Base-by-base conservation (phyloP, 441 rosid genomes). In the Pelargonium citronellum region DNA sequence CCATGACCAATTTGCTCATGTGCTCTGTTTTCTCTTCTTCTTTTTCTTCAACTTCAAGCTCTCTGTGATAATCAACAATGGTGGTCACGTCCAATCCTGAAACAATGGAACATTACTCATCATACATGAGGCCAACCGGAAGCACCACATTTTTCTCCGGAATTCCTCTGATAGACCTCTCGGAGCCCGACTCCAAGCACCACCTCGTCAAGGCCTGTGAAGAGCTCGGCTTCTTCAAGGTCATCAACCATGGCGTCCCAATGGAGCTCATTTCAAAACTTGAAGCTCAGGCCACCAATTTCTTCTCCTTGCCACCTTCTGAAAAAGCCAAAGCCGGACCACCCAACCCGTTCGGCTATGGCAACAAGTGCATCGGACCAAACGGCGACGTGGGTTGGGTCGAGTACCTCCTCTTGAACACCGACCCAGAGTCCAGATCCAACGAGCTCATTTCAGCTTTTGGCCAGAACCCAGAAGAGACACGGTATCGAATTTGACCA, bases 331-430 rank as follows among this genome's bases (percentile, higher is more conserved):
- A 63, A 19, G 71, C 65, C 7, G 74, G 74, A 1, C 69, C 55
- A 8, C 49, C 79, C 13, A 55, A 39, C 66, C 79, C 79, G 4
- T 71, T 71, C 47, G 79, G 74, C 6, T 75, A 75, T 7, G 79
- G 79, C n/a, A 71, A 63, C 79, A 75, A 75, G 71, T 46, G 12
- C 34, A 75, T 75, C 11, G 79, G 79, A 8, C 61, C 7, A 15
- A 62, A 39, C 66, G 79, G 79, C 22, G 79, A 75, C 11, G 60
- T 53, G 60, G 60, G 60, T 53, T 81, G 86, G 86, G 82, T 86
- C 20, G 90, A 84, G 41, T 86, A 82, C 66, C 81, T 86, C 47
- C 73, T 86, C 69, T 66, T 86, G 30, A 82, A 68, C 67, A 74
- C 83, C 55, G 79, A 78, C 68, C 79, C 73, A 65, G 84, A 75